These are phyloP conservation scores for Colletotrichum caudatum DNA, from an alignment of 2,329 filamentous ascomycete species.

Conservation along the genomic window DNA sequence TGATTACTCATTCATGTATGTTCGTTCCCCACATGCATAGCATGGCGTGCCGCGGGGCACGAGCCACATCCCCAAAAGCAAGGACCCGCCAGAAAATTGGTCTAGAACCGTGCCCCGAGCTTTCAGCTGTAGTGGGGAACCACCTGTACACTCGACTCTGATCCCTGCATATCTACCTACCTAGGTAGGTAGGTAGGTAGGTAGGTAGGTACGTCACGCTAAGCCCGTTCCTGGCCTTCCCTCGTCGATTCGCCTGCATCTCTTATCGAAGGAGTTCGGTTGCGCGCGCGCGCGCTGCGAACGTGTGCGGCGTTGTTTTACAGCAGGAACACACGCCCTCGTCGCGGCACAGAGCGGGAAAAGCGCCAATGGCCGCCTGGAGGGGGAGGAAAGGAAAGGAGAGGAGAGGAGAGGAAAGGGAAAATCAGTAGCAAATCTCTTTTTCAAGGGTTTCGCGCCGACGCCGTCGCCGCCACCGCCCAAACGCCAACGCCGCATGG, in stretches of 20 bases:
- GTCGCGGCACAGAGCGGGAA: slow-evolving; percentile 25
- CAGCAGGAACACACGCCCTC: slow-evolving; percentile 15
- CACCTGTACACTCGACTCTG: background rate
- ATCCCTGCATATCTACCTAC: slow-evolving; percentile 1
- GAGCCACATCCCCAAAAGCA: background rate
- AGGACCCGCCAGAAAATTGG: slow-evolving; percentile 1
- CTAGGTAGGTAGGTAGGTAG: too few species aligned
- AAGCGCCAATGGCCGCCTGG: background rate
- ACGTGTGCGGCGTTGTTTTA: background rate
- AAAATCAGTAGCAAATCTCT: slow-evolving; percentile 30
- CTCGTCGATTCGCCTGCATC: background rate
- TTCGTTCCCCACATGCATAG: too few species aligned
- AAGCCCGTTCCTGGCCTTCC: slow-evolving; percentile 18
- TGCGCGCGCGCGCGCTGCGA: background rate
- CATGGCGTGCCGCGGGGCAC: slow-evolving; percentile 1
- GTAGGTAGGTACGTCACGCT: slow-evolving; percentile 6
- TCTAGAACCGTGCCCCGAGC: slow-evolving; percentile 21
- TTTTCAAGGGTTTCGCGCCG: background rate
- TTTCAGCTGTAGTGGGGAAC: slow-evolving; percentile 24
- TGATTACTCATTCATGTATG: too few species aligned
- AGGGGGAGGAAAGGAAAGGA: too few species aligned
- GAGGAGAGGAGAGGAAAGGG: background rate
- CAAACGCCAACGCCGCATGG: slow-evolving; percentile 7
- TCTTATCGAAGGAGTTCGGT: background rate
- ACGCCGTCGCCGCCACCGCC: slow-evolving; percentile 7